Evolutionary conservation across 805 yeast genomes (phyloP).

Genomic region (Monosporozyma aquatica): DNA sequence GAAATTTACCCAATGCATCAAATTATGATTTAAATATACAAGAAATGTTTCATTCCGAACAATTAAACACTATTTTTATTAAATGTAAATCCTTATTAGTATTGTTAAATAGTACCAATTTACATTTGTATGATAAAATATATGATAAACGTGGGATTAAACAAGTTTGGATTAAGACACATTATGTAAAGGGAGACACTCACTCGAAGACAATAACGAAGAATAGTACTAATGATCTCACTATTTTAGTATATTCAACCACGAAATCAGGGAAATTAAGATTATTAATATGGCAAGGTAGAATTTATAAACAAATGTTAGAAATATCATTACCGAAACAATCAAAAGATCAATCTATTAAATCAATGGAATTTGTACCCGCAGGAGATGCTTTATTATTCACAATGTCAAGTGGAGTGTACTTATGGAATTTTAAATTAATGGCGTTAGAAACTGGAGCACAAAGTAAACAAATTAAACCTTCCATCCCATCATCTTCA

Average conservation of each 20-base stretch:
- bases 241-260: slow-evolving; percentile 1
- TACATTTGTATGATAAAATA: slow-evolving; percentile 27
- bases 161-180: slow-evolving; percentile 20
- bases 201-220: too few species aligned
- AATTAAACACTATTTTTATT: slow-evolving; percentile 24
- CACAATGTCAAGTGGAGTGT: slow-evolving; percentile 15
- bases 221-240: too few species aligned
- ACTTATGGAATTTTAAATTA: slow-evolving; percentile 18
- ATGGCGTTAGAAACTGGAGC: slow-evolving; percentile 6
- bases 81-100: slow-evolving; percentile 19
- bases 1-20: slow-evolving; percentile 8
- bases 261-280: slow-evolving; percentile 12
- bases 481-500: neutral
- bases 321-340: slow-evolving; percentile 12
- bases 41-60: slow-evolving; percentile 18
- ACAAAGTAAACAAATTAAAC: too few species aligned
- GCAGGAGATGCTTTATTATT: slow-evolving; percentile 16
- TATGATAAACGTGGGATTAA: slow-evolving; percentile 26
- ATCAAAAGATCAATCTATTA: slow-evolving; percentile 9
- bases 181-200: neutral
- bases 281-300: slow-evolving; percentile 25
- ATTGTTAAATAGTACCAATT: slow-evolving; percentile 24
- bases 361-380: slow-evolving; percentile 13
- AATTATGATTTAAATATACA: slow-evolving; percentile 8
- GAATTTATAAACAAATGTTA: slow-evolving; percentile 18